A percentile compares a stretch with the other conserved stretches of the same genome.
Conservation (phyloP, 495 filamentous ascomycete genomes). For the Penicillium soppii region DNA sequence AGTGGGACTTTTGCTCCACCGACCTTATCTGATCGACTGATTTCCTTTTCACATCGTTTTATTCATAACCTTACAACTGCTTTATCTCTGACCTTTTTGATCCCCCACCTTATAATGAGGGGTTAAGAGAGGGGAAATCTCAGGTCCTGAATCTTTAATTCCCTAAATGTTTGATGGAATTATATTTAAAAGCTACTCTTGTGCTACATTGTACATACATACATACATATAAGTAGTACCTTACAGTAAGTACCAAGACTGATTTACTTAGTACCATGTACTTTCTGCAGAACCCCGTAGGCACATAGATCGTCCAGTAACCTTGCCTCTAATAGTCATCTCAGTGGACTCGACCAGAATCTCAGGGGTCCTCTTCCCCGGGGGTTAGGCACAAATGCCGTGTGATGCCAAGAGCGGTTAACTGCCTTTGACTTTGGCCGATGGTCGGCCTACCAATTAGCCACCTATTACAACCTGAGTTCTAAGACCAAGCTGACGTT, state of each 20-base stretch:
- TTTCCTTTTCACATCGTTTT: slow-evolving; percentile 24
- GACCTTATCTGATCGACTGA: slow-evolving; percentile 26
- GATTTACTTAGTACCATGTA: too few relatives aligned
- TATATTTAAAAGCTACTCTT: too few relatives aligned
- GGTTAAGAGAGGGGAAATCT: background rate
- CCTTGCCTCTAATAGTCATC: background rate
- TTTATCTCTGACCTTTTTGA: background rate
- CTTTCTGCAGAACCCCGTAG: background rate
- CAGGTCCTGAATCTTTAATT: too few relatives aligned
- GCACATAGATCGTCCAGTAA: slow-evolving; percentile 1
- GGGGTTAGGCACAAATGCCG: slow-evolving; percentile 7
- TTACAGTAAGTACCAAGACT: too few relatives aligned
- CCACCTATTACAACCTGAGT: too few relatives aligned
- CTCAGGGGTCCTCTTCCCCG: background rate
- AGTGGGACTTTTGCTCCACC: background rate
- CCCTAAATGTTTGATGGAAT: too few relatives aligned
- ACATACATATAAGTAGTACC: too few relatives aligned
- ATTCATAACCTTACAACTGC: slow-evolving; percentile 20
- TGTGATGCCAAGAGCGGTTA: slow-evolving; percentile 9
- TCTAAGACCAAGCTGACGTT: too few relatives aligned
- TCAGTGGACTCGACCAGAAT: background rate
- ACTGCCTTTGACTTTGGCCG: slow-evolving; percentile 13
- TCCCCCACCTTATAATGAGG: slow-evolving; percentile 5
- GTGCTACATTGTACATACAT: too few relatives aligned
- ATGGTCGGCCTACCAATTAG: slow-evolving; percentile 2